A percentile compares a stretch with the other conserved stretches of the same genome.
Evolutionary conservation across 169 alveolate genomes (phyloP).

Genomic region (Plasmodium chabaudi): DNA sequence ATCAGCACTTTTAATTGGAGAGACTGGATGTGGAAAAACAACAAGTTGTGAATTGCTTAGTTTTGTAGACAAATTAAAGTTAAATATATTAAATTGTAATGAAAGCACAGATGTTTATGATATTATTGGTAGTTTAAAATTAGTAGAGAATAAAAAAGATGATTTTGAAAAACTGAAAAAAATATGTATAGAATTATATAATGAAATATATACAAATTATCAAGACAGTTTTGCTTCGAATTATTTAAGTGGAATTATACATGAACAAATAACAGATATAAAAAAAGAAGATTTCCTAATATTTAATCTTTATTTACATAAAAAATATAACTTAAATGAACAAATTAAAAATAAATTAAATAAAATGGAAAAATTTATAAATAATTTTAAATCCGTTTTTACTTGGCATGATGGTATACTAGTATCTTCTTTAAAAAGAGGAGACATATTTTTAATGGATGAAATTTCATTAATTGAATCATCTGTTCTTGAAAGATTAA

Average conservation of each 20-base stretch:
- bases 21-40: slow-evolving; percentile 99
- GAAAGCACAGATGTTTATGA: slow-evolving; percentile 98
- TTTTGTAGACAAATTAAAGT: slow-evolving; percentile 78
- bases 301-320: slow-evolving; percentile 39
- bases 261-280: slow-evolving; percentile 55
- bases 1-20: slow-evolving; percentile 99
- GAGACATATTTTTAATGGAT: slow-evolving; percentile 96
- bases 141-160: slow-evolving; percentile 82
- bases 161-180: slow-evolving; percentile 60
- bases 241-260: slow-evolving; percentile 62
- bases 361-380: slow-evolving; percentile 37
- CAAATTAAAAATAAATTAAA: slow-evolving; percentile 6
- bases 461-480: slow-evolving; percentile 99
- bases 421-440: slow-evolving; percentile 96
- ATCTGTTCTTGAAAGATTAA: slow-evolving; percentile 98
- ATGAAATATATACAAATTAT: slow-evolving; percentile 22
- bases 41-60: slow-evolving; percentile 94
- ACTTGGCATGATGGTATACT: slow-evolving; percentile 99
- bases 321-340: slow-evolving; percentile 34
- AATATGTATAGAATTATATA: slow-evolving; percentile 67
- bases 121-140: slow-evolving; percentile 96
- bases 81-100: slow-evolving; percentile 94
- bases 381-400: slow-evolving; percentile 87
- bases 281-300: slow-evolving; percentile 54
- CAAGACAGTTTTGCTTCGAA: slow-evolving; percentile 34